These are phyloP conservation scores for Solanum sejunctum DNA, from an alignment of 257 asterid genomes.

Conservation along the genomic window DNA sequence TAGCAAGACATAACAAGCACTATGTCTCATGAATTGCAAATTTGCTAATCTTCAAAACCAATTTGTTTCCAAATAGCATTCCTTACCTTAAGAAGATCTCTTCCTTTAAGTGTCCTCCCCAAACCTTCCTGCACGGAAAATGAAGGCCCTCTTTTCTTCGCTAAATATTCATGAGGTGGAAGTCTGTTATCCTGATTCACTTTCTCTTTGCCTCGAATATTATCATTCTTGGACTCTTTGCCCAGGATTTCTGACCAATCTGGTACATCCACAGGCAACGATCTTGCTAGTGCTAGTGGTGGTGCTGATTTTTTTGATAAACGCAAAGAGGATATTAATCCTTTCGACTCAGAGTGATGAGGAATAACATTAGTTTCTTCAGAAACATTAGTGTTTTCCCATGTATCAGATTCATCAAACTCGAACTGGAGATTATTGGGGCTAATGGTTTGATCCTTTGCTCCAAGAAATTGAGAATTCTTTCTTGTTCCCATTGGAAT, in stretches of 20 bases:
- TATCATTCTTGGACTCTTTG: not conserved
- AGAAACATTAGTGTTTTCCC: not conserved
- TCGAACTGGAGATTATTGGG: not conserved
- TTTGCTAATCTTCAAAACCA: conserved; percentile 11
- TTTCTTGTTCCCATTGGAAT: not conserved
- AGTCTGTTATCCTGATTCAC: not conserved
- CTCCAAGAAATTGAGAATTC: not conserved
- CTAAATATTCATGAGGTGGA: conserved; percentile 16
- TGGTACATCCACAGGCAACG: conserved; percentile 8
- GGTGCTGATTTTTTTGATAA: not conserved
- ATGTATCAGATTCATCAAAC: conserved; percentile 9
- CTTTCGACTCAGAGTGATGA: not conserved
- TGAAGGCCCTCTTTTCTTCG: conserved; percentile 8
- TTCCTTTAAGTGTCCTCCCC: conserved; percentile 12
- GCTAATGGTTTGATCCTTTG: not conserved
- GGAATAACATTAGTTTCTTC: not conserved
- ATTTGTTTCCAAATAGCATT: not conserved
- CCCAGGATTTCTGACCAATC: conserved; percentile 5
- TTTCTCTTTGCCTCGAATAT: not conserved
- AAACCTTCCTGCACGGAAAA: conserved; percentile 7
- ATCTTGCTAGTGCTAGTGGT: not conserved
- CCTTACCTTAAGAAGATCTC: too few species aligned
- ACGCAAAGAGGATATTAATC: not conserved
- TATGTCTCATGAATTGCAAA: not conserved
- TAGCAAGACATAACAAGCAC: not conserved